Conservation (phyloP, 768 basidiomycete genomes). For the Phaeotremella fagi region DNA sequence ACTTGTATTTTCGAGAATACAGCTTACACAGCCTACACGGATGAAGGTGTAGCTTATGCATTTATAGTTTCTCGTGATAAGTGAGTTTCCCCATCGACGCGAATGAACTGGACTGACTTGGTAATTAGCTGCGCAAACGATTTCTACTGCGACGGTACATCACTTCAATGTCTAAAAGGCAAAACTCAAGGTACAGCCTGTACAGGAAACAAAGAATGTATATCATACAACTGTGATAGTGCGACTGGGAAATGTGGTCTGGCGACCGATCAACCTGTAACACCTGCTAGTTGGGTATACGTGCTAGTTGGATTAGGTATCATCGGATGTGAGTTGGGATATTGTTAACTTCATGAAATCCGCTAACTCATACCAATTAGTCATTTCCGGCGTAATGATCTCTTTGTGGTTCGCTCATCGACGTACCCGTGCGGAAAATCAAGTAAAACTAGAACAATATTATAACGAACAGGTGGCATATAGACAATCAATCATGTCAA, state of each 20-base stretch:
- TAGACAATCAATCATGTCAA: constrained; percentile 46
- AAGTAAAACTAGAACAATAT: constrained; percentile 78
- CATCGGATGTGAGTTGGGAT: constrained; percentile 57
- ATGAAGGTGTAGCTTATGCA: constrained; percentile 58
- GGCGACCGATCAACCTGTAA: constrained; percentile 58
- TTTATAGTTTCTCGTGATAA: constrained; percentile 69
- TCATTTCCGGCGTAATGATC: constrained; percentile 67
- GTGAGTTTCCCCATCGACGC: constrained; percentile 50
- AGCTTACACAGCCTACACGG: constrained; percentile 65
- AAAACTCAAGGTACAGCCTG: constrained; percentile 62
- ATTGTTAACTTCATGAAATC: background rate
- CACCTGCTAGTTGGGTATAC: constrained; percentile 68
- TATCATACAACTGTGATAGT: constrained; percentile 66
- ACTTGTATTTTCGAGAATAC: constrained; percentile 72
- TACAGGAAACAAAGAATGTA: constrained; percentile 59
- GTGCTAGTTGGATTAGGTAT: constrained; percentile 66
- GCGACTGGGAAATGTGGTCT: constrained; percentile 60
- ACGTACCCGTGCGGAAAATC: constrained; percentile 67
- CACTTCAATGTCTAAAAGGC: constrained; percentile 58
- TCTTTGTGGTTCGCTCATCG: constrained; percentile 67
- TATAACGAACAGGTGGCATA: constrained; percentile 66
- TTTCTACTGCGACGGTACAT: constrained; percentile 67
- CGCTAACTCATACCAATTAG: constrained; percentile 49
- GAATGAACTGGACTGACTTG: background rate
- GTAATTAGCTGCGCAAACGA: constrained; percentile 70